Evolutionary conservation across 441 rosid species (phyloP).

Genomic region (Macaranga tanarius): DNA sequence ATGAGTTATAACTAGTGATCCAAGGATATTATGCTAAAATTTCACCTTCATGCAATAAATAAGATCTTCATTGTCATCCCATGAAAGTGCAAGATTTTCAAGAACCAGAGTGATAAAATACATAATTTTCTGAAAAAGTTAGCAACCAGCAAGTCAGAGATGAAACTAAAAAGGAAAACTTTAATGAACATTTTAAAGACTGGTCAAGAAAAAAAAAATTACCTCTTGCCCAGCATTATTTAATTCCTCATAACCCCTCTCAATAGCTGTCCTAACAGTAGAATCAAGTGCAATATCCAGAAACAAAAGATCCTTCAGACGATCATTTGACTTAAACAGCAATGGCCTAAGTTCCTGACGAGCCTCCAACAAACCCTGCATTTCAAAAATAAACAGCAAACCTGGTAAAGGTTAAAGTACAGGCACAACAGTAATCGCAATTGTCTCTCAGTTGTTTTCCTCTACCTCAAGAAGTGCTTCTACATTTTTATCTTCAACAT

Average conservation of each 20-base stretch:
- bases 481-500: constrained; percentile 85
- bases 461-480: constrained; percentile 90
- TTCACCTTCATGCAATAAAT: constrained; percentile 87
- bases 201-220: constrained; percentile 21
- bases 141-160: constrained; percentile 16
- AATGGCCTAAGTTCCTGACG: constrained; percentile 90
- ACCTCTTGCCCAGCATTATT: constrained; percentile 86
- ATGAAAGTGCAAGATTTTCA: constrained; percentile 93
- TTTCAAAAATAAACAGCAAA: constrained; percentile 15
- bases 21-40: background rate
- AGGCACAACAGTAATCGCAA: constrained; percentile 10
- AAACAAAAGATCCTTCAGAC: constrained; percentile 92
- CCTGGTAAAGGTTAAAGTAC: background rate
- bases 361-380: constrained; percentile 93
- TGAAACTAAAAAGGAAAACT: constrained; percentile 17
- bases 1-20: constrained; percentile 2
- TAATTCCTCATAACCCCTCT: constrained; percentile 89
- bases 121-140: constrained; percentile 77
- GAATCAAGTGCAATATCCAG: constrained; percentile 95
- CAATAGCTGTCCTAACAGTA: constrained; percentile 91
- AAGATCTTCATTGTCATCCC: constrained; percentile 94
- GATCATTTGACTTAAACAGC: constrained; percentile 63
- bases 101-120: constrained; percentile 76
- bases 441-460: background rate
- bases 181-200: constrained; percentile 3